Conservation (phyloP, 768 basidiomycete species). For the Trametes punicea region DNA sequence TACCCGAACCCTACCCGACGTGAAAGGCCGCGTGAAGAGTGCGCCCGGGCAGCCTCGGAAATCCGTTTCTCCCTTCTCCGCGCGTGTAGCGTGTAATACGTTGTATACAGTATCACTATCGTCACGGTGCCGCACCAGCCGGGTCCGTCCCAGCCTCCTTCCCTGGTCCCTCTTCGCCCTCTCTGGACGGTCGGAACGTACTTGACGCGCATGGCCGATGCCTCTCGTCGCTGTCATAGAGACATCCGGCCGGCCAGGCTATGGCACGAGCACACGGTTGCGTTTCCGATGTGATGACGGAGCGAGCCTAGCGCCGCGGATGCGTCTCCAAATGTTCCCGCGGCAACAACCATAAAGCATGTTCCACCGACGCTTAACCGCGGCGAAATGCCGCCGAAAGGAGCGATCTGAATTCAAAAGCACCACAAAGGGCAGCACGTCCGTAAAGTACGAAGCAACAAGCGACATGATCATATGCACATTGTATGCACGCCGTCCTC, state of each 20-base stretch:
- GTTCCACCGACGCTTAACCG: background rate
- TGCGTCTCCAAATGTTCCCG: background rate
- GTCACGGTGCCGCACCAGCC: background rate
- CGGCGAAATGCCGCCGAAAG: background rate
- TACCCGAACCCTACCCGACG: constrained; percentile 12
- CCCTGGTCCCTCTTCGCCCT: constrained; percentile 2
- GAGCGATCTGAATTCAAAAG: constrained; percentile 3
- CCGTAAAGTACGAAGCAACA: constrained; percentile 2
- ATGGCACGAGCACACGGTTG: background rate
- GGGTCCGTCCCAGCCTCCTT: background rate
- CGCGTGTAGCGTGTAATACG: background rate
- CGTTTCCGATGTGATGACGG: background rate
- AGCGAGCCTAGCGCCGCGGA: constrained; percentile 6
- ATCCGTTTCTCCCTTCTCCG: background rate
- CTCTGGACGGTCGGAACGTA: background rate
- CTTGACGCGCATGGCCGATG: no score
- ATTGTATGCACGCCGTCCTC: background rate
- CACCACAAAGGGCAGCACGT: constrained; percentile 9
- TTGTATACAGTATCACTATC: background rate
- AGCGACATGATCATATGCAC: background rate
- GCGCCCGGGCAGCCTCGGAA: background rate
- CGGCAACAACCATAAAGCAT: background rate
- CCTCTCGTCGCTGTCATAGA: constrained; percentile 10
- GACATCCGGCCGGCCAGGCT: background rate
- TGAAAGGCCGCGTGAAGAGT: constrained; percentile 13